Base-by-base conservation (phyloP, 352 stramenopile genomes). In the Phytophthora cryptogea region DNA sequence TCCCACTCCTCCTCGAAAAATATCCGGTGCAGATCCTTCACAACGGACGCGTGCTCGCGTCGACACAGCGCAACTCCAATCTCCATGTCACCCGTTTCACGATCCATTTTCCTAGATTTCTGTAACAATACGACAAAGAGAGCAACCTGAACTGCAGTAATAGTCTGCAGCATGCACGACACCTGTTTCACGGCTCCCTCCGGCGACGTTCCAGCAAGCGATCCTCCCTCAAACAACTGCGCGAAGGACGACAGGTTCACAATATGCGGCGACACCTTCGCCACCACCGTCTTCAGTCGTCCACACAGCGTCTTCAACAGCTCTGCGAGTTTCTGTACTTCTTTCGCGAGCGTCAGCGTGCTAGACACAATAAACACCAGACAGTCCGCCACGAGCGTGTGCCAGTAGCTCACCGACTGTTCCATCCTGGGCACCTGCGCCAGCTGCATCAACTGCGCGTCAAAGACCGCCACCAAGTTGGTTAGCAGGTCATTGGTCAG, bases 191-290 rank as follows among this genome's bases (percentile, higher is more conserved):
- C 82, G 0, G 73, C 75, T 42, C 75, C 76, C 52, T 90, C 76
- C 0, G 81, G 83, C 7, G 80, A 87, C 37, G 77, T 83, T 8
- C 78, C 79, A 20, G 76, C 78, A 7, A 89, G 58, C 13, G 72
- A 90, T 33, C 77, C 78, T 37, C 78, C 78, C 58, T 90, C 77
- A 61, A 89, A 90, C 8, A 92, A 67, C 71, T 92, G 81, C 4
- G 71, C 63, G 50, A 90, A 88, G 42, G 80, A 85, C 50, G 80
- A 87, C 0, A 92, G 62, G 65, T 93, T 93, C 20, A 93, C 81
- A 60, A 93, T 90, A 55, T 93, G 81, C 44, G 83, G 80, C 23
- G 86, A 90, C 5, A 94, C 78, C 55, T 90, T 89, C 1, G 81
- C 66, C 30, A 92, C 77, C 20, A 77, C 72, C 1, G 65, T 48